Evolutionary conservation across 2,329 filamentous ascomycete species (phyloP).

Genomic region (Hortaea werneckii): DNA sequence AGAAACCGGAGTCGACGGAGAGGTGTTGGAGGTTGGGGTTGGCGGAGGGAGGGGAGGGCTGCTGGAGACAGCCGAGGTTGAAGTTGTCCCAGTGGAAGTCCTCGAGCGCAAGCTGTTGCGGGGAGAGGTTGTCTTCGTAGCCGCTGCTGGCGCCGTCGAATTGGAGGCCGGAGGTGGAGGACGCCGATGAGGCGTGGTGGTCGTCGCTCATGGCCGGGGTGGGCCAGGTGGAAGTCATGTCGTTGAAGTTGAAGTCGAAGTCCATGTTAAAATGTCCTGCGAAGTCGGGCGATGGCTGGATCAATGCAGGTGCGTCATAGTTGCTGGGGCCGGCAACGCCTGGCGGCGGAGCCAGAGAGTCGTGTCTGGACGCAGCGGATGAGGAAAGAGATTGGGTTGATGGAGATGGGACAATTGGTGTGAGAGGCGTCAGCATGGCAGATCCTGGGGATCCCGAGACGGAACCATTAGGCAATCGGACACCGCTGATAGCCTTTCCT

Average conservation of each 20-base stretch:
- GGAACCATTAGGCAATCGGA: constrained; percentile 48
- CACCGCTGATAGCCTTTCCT: constrained; percentile 43
- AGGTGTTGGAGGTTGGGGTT: constrained; percentile 5
- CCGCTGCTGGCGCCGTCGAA: constrained; percentile 27
- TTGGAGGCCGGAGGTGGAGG: constrained; percentile 32
- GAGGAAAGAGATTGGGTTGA: constrained; percentile 26
- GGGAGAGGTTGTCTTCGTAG: constrained; percentile 32
- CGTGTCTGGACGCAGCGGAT: constrained; percentile 13
- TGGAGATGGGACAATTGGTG: constrained; percentile 31
- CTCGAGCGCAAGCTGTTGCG: constrained; percentile 48
- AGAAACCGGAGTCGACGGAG: constrained; percentile 7
- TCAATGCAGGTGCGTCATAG: constrained; percentile 19
- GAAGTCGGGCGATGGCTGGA: constrained; percentile 23
- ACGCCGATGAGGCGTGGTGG: constrained; percentile 17
- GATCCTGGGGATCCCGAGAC: constrained; percentile 54
- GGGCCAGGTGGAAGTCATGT: constrained; percentile 12
- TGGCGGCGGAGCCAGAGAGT: constrained; percentile 24
- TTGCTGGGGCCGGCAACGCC: constrained; percentile 21
- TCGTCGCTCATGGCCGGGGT: constrained; percentile 27
- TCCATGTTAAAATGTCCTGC: constrained; percentile 26
- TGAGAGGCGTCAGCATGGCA: constrained; percentile 23
- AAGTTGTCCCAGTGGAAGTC: constrained; percentile 41
- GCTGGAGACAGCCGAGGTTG: constrained; percentile 32
- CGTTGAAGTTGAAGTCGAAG: constrained; percentile 26
- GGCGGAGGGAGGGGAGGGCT: constrained; percentile 15